Evolutionary conservation across 2,329 filamentous ascomycete genomes (phyloP), one percentile per base, ranked within the genome.

Genomic region (Epichloe baconii): DNA sequence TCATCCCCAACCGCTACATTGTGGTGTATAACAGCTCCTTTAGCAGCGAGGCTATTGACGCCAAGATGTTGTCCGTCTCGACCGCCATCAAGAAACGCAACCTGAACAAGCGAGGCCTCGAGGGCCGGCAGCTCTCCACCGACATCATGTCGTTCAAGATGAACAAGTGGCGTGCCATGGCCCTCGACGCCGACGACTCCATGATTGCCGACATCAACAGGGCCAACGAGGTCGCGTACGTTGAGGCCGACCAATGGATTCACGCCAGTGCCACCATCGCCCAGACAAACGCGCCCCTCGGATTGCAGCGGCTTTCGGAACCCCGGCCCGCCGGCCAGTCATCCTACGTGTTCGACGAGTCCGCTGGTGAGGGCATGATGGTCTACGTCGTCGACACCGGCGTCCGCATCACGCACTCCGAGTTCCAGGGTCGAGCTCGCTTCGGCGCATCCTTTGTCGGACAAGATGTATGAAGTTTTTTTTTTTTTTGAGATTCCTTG

Each of bases 381-480:
- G 75, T 73, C 31, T 86, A 79, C 62, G 67, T 86, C 23, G 75
- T 86, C 41, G 82, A 86, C 64, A 84, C 81, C 5, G 82, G 82
- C 57, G 78, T 85, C 61, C 67, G 68, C 50, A 66, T 68, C 38
- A 69, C 71, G 5, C 82, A 86, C 64, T 59, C 62, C 43, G 74
- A 80, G 61, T 82, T 77, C 56, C 68, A 74, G 62, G 76, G 74
- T 47, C 75, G 79, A 52, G 79, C 78, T 17, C 69, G 62, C 40
- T 72, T 74, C 53, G 77, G 65, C 17, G 73, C 69, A 59, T 80
- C 79, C 66, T 75, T 76, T 52, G 65, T 78, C 47, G 68, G 75
- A 64, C 56, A 60, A 48, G 61, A 65, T 40, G 69, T 75, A 69
- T 57, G 72, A 2, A 6, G 5, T 15, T 15, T 10, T 15, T 42